These are phyloP conservation scores for Salix dunnii DNA, from an alignment of 345 rosid genomes.

Conservation along the genomic window DNA sequence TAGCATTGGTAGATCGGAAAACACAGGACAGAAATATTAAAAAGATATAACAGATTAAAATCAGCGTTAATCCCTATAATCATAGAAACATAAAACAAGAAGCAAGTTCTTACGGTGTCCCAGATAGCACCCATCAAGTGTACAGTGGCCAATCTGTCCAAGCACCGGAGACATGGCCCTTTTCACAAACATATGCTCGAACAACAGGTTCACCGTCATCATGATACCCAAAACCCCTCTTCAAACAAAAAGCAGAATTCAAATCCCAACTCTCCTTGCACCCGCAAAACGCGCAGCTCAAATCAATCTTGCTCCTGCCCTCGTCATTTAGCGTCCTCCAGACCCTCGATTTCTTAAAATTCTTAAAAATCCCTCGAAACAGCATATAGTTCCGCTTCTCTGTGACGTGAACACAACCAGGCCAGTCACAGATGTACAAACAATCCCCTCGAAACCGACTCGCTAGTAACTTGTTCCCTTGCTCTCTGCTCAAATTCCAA, in stretches of 20 bases:
- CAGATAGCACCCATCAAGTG: slow-evolving; percentile 30
- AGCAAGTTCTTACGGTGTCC: background rate
- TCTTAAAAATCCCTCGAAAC: slow-evolving; percentile 84
- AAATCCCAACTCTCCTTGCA: slow-evolving; percentile 85
- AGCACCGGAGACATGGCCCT: slow-evolving; percentile 95
- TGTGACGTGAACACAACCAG: slow-evolving; percentile 75
- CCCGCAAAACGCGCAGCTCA: slow-evolving; percentile 74
- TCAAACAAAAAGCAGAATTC: slow-evolving; percentile 86
- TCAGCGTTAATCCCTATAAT: background rate
- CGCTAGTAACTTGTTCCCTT: slow-evolving; percentile 81
- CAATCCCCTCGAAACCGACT: slow-evolving; percentile 86
- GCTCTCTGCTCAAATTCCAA: slow-evolving; percentile 81
- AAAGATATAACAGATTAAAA: background rate
- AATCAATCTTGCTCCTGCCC: slow-evolving; percentile 48
- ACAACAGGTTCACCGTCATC: slow-evolving; percentile 96
- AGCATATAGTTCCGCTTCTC: slow-evolving; percentile 89
- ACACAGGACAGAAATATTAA: background rate
- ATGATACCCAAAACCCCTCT: slow-evolving; percentile 67
- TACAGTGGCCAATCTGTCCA: slow-evolving; percentile 81
- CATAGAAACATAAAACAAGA: background rate
- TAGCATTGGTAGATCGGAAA: background rate
- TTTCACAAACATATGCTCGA: slow-evolving; percentile 94
- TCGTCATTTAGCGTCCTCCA: slow-evolving; percentile 90
- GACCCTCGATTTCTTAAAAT: slow-evolving; percentile 72
- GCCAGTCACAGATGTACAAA: slow-evolving; percentile 88